Evolutionary conservation across 1,284 basidiomycete genomes (phyloP).

Genomic region (Mycena sp.): DNA sequence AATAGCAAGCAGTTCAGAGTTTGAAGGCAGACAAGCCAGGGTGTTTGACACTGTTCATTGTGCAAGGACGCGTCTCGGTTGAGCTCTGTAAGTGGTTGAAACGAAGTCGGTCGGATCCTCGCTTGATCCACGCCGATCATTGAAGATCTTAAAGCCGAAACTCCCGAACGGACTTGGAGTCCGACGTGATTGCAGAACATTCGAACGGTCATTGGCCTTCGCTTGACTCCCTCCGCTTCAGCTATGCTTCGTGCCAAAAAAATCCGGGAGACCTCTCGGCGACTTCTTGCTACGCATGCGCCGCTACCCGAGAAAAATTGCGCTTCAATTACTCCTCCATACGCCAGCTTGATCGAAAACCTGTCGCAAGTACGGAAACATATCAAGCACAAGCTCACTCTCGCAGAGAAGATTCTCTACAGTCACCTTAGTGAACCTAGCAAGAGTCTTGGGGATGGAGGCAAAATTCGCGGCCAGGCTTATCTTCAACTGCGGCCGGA

Average conservation of each 20-base stretch:
- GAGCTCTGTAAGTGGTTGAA: too few relatives aligned
- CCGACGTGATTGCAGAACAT: neutral
- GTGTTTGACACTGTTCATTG: too few relatives aligned
- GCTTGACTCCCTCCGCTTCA: neutral
- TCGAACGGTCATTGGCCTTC: neutral
- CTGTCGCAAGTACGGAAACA: slow-evolving; percentile 80
- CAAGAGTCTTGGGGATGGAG: slow-evolving; percentile 74
- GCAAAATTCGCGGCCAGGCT: slow-evolving; percentile 84
- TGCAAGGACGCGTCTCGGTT: too few relatives aligned
- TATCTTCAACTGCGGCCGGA: slow-evolving; percentile 94
- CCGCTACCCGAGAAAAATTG: slow-evolving; percentile 72
- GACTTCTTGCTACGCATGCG: slow-evolving; percentile 66
- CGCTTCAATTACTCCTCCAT: slow-evolving; percentile 90
- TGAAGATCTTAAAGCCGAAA: neutral
- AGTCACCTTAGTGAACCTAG: slow-evolving; percentile 87
- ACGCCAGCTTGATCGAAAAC: slow-evolving; percentile 80
- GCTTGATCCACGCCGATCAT: neutral
- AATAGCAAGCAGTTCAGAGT: too few relatives aligned
- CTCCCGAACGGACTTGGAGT: neutral
- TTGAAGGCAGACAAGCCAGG: too few relatives aligned
- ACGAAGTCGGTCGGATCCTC: neutral
- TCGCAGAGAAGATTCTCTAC: slow-evolving; percentile 98
- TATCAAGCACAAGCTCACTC: slow-evolving; percentile 83
- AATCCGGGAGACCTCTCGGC: slow-evolving; percentile 33
- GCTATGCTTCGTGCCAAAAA: slow-evolving; percentile 24